Evolutionary conservation across 371 early-diverging fungal genomes (phyloP).

Genomic region (Apophysomyces trapeziformis): DNA sequence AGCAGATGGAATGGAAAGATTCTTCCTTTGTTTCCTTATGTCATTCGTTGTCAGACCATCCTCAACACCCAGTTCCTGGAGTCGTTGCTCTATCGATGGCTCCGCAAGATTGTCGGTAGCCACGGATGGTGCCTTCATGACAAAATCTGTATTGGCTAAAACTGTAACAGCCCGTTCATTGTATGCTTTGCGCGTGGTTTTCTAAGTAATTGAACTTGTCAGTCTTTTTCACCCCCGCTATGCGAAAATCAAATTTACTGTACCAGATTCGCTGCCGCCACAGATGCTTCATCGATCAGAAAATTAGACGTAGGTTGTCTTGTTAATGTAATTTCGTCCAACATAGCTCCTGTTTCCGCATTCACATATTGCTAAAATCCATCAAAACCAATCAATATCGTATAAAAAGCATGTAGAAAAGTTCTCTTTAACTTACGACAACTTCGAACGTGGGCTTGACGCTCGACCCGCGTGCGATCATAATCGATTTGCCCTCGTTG

Average conservation of each 20-base stretch:
- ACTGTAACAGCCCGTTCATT: conserved; percentile 53
- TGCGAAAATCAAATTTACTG: conserved; percentile 1
- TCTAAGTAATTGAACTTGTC: conserved; percentile 15
- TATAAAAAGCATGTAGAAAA: background rate
- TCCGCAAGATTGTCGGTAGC: conserved; percentile 26
- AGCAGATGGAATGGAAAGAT: conserved; percentile 46
- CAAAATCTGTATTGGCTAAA: conserved; percentile 46
- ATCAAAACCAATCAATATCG: conserved; percentile 4
- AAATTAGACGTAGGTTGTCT: conserved; percentile 59
- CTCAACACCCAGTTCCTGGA: conserved; percentile 32
- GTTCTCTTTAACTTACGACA: conserved; percentile 40
- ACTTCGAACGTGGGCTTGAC: conserved; percentile 79
- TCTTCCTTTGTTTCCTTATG: conserved; percentile 20
- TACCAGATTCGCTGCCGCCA: conserved; percentile 54
- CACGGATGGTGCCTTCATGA: conserved; percentile 38
- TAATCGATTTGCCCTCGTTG: conserved; percentile 52
- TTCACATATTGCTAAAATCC: conserved; percentile 23
- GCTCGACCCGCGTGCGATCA: conserved; percentile 73
- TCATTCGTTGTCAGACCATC: conserved; percentile 23
- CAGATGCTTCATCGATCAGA: conserved; percentile 56
- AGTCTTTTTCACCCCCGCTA: background rate
- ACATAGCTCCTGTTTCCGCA: conserved; percentile 36
- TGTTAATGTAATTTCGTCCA: conserved; percentile 47
- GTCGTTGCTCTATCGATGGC: conserved; percentile 42
- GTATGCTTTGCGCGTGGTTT: conserved; percentile 53